Evolutionary conservation across 2,329 filamentous ascomycete genomes (phyloP).

Genomic region (Colletotrichum nymphaeae): DNA sequence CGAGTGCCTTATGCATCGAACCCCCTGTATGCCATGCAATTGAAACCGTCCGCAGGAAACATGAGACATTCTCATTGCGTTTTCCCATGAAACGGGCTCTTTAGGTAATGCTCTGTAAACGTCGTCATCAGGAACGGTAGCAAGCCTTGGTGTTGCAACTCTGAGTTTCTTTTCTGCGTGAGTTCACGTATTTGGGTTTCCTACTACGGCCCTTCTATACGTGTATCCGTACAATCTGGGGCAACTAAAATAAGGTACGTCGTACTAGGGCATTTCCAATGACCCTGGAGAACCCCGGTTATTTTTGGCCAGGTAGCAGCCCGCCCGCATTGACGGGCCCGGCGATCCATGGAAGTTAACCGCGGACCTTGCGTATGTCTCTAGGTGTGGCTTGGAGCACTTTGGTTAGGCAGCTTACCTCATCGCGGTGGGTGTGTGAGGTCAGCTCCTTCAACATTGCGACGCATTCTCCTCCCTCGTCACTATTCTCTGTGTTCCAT

Average conservation of each 20-base stretch:
- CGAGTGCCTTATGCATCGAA: constrained; percentile 11
- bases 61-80: constrained; percentile 27
- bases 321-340: constrained; percentile 9
- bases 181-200: not conserved
- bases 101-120: not conserved
- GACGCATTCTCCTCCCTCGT: constrained; percentile 10
- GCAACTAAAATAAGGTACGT: not conserved
- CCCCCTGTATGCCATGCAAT: constrained; percentile 29
- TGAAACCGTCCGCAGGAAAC: constrained; percentile 33
- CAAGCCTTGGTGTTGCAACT: not conserved
- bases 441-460: constrained; percentile 17
- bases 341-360: constrained; percentile 16
- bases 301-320: not conserved
- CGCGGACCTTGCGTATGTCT: constrained; percentile 8
- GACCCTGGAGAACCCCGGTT: not conserved
- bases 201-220: not conserved
- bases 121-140: not conserved
- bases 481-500: not conserved
- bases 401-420: constrained; percentile 28
- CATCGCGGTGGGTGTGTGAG: constrained; percentile 22
- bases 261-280: not conserved
- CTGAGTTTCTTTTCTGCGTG: not conserved
- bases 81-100: constrained; percentile 14
- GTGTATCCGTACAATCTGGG: not conserved
- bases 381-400: constrained; percentile 7